These are phyloP conservation scores for Elsinoe ampelina DNA, from an alignment of 2,329 filamentous ascomycete species.

Conservation along the genomic window DNA sequence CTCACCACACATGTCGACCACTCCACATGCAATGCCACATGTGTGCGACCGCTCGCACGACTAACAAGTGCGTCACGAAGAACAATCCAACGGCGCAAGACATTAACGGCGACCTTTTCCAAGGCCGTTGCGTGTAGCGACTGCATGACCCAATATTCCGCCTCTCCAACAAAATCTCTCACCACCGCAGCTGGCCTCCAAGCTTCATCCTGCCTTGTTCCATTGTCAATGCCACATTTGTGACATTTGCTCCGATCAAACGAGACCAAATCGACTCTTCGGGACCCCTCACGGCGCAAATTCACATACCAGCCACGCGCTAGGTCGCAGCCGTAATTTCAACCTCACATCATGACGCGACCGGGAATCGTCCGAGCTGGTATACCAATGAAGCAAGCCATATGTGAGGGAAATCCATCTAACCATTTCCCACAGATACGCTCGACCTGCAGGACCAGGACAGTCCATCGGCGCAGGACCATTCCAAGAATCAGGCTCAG, in stretches of 20 bases:
- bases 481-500: conserved; percentile 49
- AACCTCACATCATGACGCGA: conserved; percentile 16
- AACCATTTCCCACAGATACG: conserved; percentile 54
- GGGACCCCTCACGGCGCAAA: neutral
- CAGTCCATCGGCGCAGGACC: conserved; percentile 75
- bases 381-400: neutral
- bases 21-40: neutral
- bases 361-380: conserved; percentile 18
- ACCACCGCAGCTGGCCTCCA: neutral
- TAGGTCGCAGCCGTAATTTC: conserved; percentile 2
- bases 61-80: conserved; percentile 1
- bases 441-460: conserved; percentile 85
- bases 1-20: neutral
- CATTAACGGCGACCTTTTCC: neutral
- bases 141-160: conserved; percentile 9
- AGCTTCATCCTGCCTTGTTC: neutral
- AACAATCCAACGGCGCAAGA: conserved; percentile 4
- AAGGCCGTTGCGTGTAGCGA: conserved; percentile 11
- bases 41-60: neutral
- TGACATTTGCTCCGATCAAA: neutral
- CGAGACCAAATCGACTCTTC: neutral
- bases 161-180: conserved; percentile 3
- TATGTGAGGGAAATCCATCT: neutral
- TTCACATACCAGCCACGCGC: neutral
- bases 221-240: neutral